Conservation (phyloP, 352 stramenopile species). For the Phytophthora meadii region DNA sequence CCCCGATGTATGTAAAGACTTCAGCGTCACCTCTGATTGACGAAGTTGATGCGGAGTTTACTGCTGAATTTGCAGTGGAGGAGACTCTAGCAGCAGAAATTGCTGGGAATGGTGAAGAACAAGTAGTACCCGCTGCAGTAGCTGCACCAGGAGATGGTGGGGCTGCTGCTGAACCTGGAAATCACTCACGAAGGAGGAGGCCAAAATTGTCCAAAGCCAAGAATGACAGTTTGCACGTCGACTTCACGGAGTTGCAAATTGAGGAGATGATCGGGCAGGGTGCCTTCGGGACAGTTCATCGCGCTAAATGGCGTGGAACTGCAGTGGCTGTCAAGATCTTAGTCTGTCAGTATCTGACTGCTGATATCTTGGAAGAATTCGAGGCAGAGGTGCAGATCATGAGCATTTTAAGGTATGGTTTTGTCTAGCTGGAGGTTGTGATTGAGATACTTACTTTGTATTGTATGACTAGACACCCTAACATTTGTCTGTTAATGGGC, state of each 20-base stretch:
- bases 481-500: slow-evolving; percentile 88
- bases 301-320: slow-evolving; percentile 74
- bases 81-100: slow-evolving; percentile 16
- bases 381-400: slow-evolving; percentile 91
- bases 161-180: slow-evolving; percentile 15
- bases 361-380: slow-evolving; percentile 89
- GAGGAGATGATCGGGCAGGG: slow-evolving; percentile 87
- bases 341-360: slow-evolving; percentile 82
- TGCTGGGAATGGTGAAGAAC: slow-evolving; percentile 18
- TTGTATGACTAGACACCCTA: slow-evolving; percentile 68
- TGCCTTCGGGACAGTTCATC: slow-evolving; percentile 85
- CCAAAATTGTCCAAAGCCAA: slow-evolving; percentile 55
- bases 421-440: not conserved
- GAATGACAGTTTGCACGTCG: slow-evolving; percentile 82
- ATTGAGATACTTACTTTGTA: slow-evolving; percentile 8
- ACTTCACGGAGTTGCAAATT: slow-evolving; percentile 82
- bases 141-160: slow-evolving; percentile 14
- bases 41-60: slow-evolving; percentile 39
- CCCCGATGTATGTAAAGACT: slow-evolving; percentile 86
- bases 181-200: slow-evolving; percentile 31
- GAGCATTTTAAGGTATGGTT: slow-evolving; percentile 80
- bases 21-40: slow-evolving; percentile 68
- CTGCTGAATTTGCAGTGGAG: slow-evolving; percentile 26
- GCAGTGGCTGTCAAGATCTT: slow-evolving; percentile 88
- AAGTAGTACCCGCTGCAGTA: slow-evolving; percentile 1